Percentiles rank a stretch among this genome's conserved stretches.
phyloP scores from a whole-genome alignment of 2,329 filamentous ascomycete species.

The Neonectria faginata region DNA sequence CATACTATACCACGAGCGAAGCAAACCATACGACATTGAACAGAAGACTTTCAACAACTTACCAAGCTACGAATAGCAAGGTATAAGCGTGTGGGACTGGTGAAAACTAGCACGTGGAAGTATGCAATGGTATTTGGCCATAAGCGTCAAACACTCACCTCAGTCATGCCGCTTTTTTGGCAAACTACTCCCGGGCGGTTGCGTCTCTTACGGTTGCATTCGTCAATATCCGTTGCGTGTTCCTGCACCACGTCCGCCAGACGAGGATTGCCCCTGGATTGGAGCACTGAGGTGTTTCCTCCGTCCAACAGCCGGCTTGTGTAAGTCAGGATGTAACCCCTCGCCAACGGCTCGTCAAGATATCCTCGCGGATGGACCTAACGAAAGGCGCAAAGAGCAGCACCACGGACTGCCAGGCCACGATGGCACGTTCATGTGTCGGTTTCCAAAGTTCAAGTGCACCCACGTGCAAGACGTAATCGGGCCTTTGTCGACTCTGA shows the following conservation, averaged over 20 bases:
- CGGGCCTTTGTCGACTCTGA: constrained; percentile 1
- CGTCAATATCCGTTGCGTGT: neutral
- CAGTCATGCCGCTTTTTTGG: neutral
- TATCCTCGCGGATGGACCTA: neutral
- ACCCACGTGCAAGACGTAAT: neutral
- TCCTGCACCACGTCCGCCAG: constrained; percentile 1
- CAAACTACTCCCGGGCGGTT: neutral
- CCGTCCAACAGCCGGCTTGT: neutral
- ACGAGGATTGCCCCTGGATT: neutral
- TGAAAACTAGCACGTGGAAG: neutral
- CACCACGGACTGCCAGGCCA: neutral
- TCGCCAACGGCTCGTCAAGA: neutral
- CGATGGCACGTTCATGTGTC: neutral
- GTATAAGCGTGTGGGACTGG: neutral
- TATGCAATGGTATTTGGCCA: neutral
- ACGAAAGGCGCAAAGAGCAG: neutral
- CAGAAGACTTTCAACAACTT: neutral
- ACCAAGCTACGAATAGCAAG: neutral
- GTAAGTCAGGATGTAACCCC: neutral
- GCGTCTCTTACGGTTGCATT: constrained; percentile 5
- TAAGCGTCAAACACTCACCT: neutral
- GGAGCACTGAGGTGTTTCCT: neutral
- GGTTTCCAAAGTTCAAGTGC: neutral
- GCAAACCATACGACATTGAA: neutral
- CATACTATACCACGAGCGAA: neutral